These are phyloP conservation scores for Diphasiastrum complanatum DNA, from an alignment of 83 land plant genomes.

Conservation along the genomic window DNA sequence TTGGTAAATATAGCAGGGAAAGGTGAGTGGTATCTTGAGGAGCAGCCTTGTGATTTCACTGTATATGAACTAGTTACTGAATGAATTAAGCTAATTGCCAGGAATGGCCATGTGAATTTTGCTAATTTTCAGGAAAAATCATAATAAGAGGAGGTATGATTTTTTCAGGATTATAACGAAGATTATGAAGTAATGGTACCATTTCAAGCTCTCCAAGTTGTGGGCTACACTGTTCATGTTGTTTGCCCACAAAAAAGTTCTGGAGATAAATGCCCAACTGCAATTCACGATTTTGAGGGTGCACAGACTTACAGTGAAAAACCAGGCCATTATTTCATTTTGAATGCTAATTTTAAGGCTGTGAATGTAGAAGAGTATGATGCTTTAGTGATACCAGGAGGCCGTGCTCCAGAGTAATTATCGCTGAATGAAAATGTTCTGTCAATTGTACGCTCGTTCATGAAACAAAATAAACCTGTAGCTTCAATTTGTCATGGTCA, in stretches of 20 bases:
- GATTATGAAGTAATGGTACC: conserved; percentile 96
- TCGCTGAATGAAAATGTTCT: conserved; percentile 70
- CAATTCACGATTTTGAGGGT: conserved; percentile 97
- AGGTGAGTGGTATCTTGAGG: too few species aligned
- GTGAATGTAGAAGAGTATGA: conserved; percentile 58
- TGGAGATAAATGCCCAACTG: conserved; percentile 82
- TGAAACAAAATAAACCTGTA: conserved; percentile 55
- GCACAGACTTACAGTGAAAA: conserved; percentile 97
- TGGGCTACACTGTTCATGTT: conserved; percentile 74
- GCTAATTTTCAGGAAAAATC: not conserved
- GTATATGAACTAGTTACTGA: too few species aligned
- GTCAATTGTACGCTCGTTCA: conserved; percentile 57
- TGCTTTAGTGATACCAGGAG: conserved; percentile 89
- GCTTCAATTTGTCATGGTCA: conserved; percentile 99
- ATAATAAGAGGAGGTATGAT: not conserved
- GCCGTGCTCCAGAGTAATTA: conserved; percentile 95
- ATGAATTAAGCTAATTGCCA: too few species aligned
- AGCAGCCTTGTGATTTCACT: too few species aligned
- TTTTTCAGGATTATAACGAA: conserved; percentile 85
- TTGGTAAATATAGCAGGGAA: too few species aligned
- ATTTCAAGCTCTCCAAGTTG: conserved; percentile 75
- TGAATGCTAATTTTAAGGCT: conserved; percentile 57
- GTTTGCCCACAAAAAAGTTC: conserved; percentile 76
- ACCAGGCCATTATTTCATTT: conserved; percentile 75
- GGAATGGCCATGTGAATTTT: not conserved